Base-by-base conservation (phyloP, 345 rosid genomes). In the Eucalyptus guilfoylei region DNA sequence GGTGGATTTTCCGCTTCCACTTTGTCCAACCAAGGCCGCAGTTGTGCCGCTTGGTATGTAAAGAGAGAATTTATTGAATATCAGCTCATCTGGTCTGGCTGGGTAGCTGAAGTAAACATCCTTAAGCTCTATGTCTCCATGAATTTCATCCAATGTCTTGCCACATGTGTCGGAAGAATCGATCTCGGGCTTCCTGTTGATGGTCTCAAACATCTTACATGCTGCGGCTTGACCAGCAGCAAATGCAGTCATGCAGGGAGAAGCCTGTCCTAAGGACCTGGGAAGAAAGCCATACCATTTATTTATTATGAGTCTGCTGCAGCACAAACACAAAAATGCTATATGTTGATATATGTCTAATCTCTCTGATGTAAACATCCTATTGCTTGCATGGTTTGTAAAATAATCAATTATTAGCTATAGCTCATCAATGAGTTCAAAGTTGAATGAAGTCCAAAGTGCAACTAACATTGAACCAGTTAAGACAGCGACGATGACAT, bases 241-340 rank as follows among this genome's bases (percentile, higher is more conserved):
- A 69, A 93, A 93, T 26, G 94, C 91, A 28, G 85, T 87, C 64
- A 93, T 69, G 91, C 91, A 92, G 16, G 93, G 90, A 40, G 93
- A 89, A 87, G 94, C 91, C 87, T 92, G 93, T 14, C 95, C 95
- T 12, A 93, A 44, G 9, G 95, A 92, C 93, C 95, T 93, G 89
- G 58, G 55, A 86, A 52, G 88, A 17, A 83, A 76, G 15, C 85
- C 85, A 21, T 37, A 76, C 47, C 47, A 40, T 76, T 76, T 44
- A 76, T 76, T 76, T 76, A 40, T 76, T 76, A 40, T 40, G 28
- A 12, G 28, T 76, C 85, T 76, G 85, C 85, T 21, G 85, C 28
- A 76, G 47, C 47, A 76, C 47, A 23, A 40, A 76, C 47, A 40
- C 45, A 76, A 37, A 21, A 76, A 76, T 10, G 47, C 47, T 40